Conservation (phyloP, 176 grass and related monocot genomes). For the Typha latifolia region DNA sequence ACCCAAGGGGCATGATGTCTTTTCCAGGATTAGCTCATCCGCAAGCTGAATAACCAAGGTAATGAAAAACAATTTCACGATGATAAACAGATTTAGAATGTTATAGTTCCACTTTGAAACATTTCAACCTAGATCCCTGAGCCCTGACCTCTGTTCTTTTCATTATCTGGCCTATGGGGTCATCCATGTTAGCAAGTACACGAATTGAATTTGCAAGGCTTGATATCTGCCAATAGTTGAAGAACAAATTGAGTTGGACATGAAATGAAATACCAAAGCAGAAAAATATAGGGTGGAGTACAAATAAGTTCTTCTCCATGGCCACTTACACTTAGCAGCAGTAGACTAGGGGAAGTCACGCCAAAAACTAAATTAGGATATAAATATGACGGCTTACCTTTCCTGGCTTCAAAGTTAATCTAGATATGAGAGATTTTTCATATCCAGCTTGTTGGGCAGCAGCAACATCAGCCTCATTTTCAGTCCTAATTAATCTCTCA, state of each 20-base stretch:
- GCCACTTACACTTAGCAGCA: too few species aligned
- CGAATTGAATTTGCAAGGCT: constrained; percentile 76
- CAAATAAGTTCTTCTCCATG: not conserved
- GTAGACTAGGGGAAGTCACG: too few species aligned
- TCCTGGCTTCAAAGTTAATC: constrained; percentile 76
- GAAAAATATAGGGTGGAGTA: not conserved
- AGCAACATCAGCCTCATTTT: constrained; percentile 78
- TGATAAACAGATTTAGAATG: not conserved
- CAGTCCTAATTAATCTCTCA: constrained; percentile 51
- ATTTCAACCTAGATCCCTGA: constrained; percentile 8
- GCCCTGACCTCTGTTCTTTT: constrained; percentile 64
- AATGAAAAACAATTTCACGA: not conserved
- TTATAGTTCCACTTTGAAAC: not conserved
- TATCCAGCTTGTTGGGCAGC: constrained; percentile 67
- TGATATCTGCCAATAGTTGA: constrained; percentile 53
- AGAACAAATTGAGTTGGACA: constrained; percentile 10
- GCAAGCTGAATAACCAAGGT: constrained; percentile 43
- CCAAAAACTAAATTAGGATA: not conserved
- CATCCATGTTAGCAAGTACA: constrained; percentile 82
- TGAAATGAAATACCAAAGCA: constrained; percentile 1
- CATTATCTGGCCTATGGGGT: constrained; percentile 72
- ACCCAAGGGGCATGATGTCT: constrained; percentile 79
- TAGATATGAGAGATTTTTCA: constrained; percentile 61
- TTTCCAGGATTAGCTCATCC: constrained; percentile 70
- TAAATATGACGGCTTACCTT: constrained; percentile 36